A percentile compares a stretch with the other conserved stretches of the same genome.
Evolutionary conservation across 768 basidiomycete species (phyloP).

Genomic region (Suillus clintonianus): DNA sequence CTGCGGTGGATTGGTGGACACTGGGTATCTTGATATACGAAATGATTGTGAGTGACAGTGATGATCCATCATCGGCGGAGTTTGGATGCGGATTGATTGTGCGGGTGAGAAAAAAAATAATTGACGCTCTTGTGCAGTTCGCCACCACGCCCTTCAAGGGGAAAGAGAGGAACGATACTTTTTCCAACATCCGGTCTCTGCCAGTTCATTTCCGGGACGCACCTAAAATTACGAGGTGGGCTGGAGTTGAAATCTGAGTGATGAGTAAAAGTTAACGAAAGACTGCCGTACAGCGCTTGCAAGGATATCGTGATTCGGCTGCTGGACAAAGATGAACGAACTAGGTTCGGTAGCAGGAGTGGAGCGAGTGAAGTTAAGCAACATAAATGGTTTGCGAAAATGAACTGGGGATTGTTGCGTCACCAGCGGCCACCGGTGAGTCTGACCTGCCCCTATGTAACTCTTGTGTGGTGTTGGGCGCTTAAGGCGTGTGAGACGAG

Average conservation of each 20-base stretch:
- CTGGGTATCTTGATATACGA: conserved; percentile 98
- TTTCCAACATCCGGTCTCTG: conserved; percentile 89
- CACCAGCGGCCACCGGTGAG: conserved; percentile 92
- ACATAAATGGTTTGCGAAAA: conserved; percentile 96
- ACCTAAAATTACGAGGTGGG: conserved; percentile 77
- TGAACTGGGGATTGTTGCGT: conserved; percentile 95
- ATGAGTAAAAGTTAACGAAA: conserved; percentile 13
- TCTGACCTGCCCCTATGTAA: conserved; percentile 7
- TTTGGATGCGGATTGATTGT: conserved; percentile 7
- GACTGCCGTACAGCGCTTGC: conserved; percentile 57
- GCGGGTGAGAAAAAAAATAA: conserved; percentile 22
- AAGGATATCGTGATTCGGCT: conserved; percentile 87
- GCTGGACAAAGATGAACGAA: conserved; percentile 89
- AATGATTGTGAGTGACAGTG: conserved; percentile 81
- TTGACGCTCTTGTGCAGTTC: conserved; percentile 62
- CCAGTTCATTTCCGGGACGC: conserved; percentile 86
- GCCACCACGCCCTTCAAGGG: conserved; percentile 99
- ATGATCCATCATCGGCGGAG: conserved; percentile 15
- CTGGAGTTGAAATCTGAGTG: conserved; percentile 10
- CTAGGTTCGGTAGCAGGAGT: conserved; percentile 85
- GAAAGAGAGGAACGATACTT: conserved; percentile 89
- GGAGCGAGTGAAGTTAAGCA: conserved; percentile 99
- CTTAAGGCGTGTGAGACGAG: neutral
- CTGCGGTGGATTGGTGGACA: conserved; percentile 99
- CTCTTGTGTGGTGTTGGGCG: too few relatives aligned